Conservation (phyloP, 202 grass and related monocot genomes). For the Saccharum hybrid region DNA sequence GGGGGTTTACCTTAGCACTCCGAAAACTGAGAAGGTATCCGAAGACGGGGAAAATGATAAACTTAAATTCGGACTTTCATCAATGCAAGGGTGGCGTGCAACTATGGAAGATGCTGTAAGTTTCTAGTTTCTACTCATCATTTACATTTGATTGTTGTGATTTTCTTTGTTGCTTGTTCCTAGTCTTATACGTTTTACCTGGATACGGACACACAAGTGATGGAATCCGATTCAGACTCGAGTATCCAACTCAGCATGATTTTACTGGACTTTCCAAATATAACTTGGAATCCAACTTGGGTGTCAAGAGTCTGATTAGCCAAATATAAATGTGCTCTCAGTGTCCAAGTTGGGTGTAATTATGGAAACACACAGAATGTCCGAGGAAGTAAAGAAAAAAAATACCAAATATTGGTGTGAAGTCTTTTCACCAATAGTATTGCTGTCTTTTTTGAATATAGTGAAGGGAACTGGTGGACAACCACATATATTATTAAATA, state of each 20-base stretch:
- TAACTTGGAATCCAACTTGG: background rate
- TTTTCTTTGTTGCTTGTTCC: background rate
- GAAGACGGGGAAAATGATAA: constrained; percentile 74
- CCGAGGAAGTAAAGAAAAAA: background rate
- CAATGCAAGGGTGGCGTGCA: constrained; percentile 96
- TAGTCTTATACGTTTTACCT: background rate
- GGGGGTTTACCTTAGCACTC: constrained; percentile 93
- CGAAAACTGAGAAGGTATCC: constrained; percentile 86
- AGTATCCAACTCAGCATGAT: background rate
- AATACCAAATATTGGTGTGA: background rate
- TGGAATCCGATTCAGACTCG: background rate
- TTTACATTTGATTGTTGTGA: background rate
- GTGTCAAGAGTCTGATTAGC: background rate
- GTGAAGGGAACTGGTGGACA: background rate
- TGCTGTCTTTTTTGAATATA: constrained; percentile 20
- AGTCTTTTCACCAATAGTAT: constrained; percentile 24
- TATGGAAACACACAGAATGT: constrained; percentile 24
- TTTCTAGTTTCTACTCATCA: constrained; percentile 51
- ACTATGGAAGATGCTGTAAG: constrained; percentile 96
- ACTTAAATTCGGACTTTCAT: constrained; percentile 84
- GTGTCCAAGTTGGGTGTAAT: background rate
- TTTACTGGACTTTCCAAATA: background rate
- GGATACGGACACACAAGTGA: background rate
- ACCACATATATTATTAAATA: background rate
- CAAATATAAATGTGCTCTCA: background rate